Conservation (phyloP, 345 rosid species). For the Ailanthus altissimus region DNA sequence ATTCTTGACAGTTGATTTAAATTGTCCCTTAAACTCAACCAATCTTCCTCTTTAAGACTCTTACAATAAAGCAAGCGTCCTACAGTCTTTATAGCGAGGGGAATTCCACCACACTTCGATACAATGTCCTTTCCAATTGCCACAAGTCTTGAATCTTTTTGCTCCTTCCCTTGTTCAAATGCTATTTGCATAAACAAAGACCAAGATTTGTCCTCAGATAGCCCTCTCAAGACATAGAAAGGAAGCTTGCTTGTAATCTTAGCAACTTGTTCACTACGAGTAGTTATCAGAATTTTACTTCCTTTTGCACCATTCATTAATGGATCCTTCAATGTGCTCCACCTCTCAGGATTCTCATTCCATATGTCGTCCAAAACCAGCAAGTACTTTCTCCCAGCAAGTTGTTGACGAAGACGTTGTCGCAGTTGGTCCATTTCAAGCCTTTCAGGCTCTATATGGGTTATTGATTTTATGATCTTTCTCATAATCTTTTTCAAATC, state of each 20-base stretch:
- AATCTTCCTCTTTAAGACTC: background rate
- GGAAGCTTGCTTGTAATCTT: background rate
- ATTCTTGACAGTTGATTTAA: background rate
- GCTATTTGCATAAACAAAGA: background rate
- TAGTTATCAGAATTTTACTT: background rate
- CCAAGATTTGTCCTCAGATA: background rate
- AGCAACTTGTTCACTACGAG: background rate
- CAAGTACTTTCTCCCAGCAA: background rate
- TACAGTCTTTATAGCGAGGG: background rate
- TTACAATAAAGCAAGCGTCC: background rate
- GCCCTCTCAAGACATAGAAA: background rate
- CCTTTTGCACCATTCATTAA: slow-evolving; percentile 11
- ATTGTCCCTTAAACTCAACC: background rate
- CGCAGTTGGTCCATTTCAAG: background rate
- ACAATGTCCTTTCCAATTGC: background rate
- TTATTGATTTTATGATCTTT: background rate
- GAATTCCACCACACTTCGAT: background rate
- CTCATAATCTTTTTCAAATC: too few species aligned
- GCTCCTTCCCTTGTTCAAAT: background rate
- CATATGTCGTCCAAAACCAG: slow-evolving; percentile 9
- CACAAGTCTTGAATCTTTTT: background rate
- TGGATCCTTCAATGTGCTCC: background rate
- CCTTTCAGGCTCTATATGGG: background rate
- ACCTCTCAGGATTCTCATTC: background rate
- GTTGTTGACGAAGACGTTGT: background rate